phyloP scores from a whole-genome alignment of 441 rosid genomes.

The Pelargonium fulgidum region DNA sequence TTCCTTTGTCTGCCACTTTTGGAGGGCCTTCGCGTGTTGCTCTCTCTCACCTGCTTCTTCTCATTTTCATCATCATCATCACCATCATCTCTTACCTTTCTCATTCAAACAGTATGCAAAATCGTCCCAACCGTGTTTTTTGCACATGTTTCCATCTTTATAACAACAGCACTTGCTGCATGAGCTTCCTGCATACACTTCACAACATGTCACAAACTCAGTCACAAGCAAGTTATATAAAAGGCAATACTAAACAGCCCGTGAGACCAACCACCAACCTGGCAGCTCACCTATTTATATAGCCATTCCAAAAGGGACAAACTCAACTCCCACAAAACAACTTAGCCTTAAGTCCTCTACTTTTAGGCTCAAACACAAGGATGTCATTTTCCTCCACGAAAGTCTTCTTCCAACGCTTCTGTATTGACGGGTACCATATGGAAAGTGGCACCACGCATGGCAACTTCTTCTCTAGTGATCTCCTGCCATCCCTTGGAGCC shows the following conservation, averaged over 20 bases:
- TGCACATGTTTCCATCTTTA: conserved; percentile 24
- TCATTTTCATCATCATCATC: too few relatives aligned
- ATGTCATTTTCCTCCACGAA: conserved; percentile 55
- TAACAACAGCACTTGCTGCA: conserved; percentile 37
- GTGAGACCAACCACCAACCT: conserved; percentile 39
- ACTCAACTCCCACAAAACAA: conserved; percentile 21
- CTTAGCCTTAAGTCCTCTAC: conserved; percentile 11
- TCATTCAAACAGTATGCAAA: conserved; percentile 29
- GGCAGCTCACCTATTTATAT: conserved; percentile 36
- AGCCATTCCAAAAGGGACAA: conserved; percentile 27
- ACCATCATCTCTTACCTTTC: conserved; percentile 19
- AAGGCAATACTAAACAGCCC: conserved; percentile 35
- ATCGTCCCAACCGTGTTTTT: conserved; percentile 21
- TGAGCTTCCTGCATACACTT: conserved; percentile 30
- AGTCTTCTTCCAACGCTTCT: conserved; percentile 75
- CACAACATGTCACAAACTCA: conserved; percentile 24
- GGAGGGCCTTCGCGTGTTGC: conserved; percentile 22
- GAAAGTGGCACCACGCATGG: conserved; percentile 36
- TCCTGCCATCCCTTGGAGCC: conserved; percentile 92
- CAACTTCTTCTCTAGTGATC: conserved; percentile 72
- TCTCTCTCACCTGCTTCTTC: conserved; percentile 20
- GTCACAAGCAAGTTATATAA: conserved; percentile 26
- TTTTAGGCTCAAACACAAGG: conserved; percentile 12
- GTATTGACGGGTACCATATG: conserved; percentile 49
- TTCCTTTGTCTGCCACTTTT: conserved; percentile 62